These are phyloP conservation scores for Zygnema cylindricum DNA, from an alignment of 139 green algal genomes.

Conservation along the genomic window DNA sequence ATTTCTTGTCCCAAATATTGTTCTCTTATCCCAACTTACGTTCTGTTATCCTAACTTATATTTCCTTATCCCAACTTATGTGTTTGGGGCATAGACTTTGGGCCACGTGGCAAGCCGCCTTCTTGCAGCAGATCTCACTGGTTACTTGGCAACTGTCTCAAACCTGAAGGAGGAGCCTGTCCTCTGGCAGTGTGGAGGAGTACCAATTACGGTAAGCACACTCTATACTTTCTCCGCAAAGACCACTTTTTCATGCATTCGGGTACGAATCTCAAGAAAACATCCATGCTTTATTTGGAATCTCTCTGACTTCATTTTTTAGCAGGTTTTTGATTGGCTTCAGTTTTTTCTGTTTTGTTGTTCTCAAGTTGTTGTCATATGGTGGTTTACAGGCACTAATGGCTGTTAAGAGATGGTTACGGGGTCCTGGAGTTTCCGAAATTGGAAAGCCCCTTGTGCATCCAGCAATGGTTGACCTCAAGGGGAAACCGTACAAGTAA, in stretches of 20 bases:
- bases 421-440: not conserved
- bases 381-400: not conserved
- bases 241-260: too few relatives aligned
- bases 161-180: slow-evolving; percentile 39
- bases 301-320: too few relatives aligned
- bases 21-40: too few relatives aligned
- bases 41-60: too few relatives aligned
- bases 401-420: slow-evolving; percentile 8
- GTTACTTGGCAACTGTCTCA: slow-evolving; percentile 67
- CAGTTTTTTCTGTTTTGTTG: too few relatives aligned
- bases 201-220: slow-evolving; percentile 64
- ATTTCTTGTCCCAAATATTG: too few relatives aligned
- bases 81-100: slow-evolving; percentile 60
- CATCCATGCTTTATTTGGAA: too few relatives aligned
- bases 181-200: slow-evolving; percentile 68
- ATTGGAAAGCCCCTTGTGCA: slow-evolving; percentile 5
- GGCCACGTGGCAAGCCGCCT: slow-evolving; percentile 66
- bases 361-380: too few relatives aligned
- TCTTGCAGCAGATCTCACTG: slow-evolving; percentile 51
- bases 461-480: slow-evolving; percentile 14
- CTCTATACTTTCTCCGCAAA: too few relatives aligned
- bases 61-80: too few relatives aligned
- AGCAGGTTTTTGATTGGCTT: too few relatives aligned
- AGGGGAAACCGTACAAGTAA: not conserved
- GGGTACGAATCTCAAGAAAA: too few relatives aligned